A percentile compares a stretch with the other conserved stretches of the same genome.
These are phyloP conservation scores for Terfezia claveryi DNA, from an alignment of 495 filamentous ascomycete species.

Conservation along the genomic window DNA sequence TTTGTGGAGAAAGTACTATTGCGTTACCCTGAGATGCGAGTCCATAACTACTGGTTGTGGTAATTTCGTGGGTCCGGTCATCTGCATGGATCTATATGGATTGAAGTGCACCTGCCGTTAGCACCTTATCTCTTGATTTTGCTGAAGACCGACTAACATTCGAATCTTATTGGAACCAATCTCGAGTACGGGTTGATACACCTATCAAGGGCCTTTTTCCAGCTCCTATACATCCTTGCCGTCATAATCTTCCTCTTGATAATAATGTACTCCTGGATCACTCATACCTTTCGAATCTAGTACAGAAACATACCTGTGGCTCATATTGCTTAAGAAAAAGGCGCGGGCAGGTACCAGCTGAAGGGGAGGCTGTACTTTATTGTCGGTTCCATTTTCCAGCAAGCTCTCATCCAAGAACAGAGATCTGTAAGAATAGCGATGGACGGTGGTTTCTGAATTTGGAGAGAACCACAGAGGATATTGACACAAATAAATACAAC, in stretches of 20 bases:
- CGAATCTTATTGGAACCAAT: not conserved
- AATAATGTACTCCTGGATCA: not conserved
- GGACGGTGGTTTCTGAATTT: no score
- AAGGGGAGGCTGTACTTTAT: not conserved
- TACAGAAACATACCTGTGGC: not conserved
- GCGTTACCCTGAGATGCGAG: not conserved
- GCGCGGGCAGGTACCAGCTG: not conserved
- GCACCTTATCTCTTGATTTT: not conserved
- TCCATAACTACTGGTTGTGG: not conserved
- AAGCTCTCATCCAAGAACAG: not conserved
- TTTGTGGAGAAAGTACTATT: not conserved
- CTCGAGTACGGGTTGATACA: not conserved
- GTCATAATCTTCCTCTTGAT: not conserved
- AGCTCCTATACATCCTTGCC: not conserved
- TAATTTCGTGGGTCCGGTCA: not conserved
- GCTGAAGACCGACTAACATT: not conserved
- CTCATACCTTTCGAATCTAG: no score
- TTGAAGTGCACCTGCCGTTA: no score
- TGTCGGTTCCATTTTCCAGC: not conserved
- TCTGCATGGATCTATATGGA: not conserved
- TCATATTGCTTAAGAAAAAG: not conserved
- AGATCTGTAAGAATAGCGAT: no score
- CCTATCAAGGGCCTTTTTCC: not conserved
- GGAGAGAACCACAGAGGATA: no score
- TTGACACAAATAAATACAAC: not conserved